These are phyloP conservation scores for Brettanomyces naardenensis DNA, from an alignment of 805 yeast genomes.

Conservation along the genomic window DNA sequence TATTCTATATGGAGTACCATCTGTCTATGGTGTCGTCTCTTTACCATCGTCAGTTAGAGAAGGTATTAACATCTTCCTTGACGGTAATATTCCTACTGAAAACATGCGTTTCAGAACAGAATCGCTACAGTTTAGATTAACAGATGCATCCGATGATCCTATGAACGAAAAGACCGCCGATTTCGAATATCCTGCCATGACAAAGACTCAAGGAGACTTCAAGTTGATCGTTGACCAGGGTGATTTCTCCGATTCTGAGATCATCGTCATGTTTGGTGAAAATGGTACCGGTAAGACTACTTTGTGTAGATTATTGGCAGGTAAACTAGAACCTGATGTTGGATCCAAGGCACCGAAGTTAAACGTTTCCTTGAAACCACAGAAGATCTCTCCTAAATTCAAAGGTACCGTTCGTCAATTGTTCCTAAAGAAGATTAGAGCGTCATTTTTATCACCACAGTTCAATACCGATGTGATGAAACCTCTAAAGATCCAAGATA, in stretches of 20 bases:
- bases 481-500: slow-evolving; percentile 88
- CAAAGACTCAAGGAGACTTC: slow-evolving; percentile 95
- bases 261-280: slow-evolving; percentile 99
- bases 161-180: slow-evolving; percentile 72
- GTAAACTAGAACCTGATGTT: slow-evolving; percentile 81
- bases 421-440: slow-evolving; percentile 93
- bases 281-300: slow-evolving; percentile 99
- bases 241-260: slow-evolving; percentile 92
- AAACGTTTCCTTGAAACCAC: slow-evolving; percentile 97
- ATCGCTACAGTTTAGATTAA: slow-evolving; percentile 85
- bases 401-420: slow-evolving; percentile 97
- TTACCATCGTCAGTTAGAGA: slow-evolving; percentile 96
- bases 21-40: slow-evolving; percentile 97
- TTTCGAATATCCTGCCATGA: slow-evolving; percentile 72
- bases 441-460: slow-evolving; percentile 90
- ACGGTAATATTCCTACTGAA: slow-evolving; percentile 96
- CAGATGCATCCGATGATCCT: slow-evolving; percentile 79
- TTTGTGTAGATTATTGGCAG: slow-evolving; percentile 91
- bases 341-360: slow-evolving; percentile 75
- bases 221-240: slow-evolving; percentile 75
- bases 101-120: slow-evolving; percentile 96
- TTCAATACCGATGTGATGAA: slow-evolving; percentile 97
- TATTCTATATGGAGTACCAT: slow-evolving; percentile 95
- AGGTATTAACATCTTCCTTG: slow-evolving; percentile 97
- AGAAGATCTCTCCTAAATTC: slow-evolving; percentile 97